Evolutionary conservation across 1,139 yeast genomes (phyloP).

Genomic region (Kodamaea plutei): DNA sequence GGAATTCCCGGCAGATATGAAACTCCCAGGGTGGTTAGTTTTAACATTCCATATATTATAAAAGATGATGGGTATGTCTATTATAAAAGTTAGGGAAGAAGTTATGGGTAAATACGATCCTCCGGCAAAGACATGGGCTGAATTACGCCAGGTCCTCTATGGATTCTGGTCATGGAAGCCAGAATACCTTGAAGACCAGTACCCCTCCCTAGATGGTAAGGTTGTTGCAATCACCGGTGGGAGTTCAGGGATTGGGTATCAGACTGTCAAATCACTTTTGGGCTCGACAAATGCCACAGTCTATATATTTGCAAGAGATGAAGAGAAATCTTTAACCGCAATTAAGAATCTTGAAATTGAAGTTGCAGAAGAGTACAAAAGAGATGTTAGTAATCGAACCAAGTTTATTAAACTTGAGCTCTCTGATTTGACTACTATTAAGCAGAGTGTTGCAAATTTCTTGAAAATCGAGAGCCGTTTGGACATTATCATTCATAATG

Average conservation of each 20-base stretch:
- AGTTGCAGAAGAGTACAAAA: conserved; percentile 9
- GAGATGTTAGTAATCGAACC: conserved; percentile 3
- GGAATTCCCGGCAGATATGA: too few species aligned
- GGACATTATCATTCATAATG: conserved; percentile 47
- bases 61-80: too few species aligned
- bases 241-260: conserved; percentile 19
- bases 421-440: conserved; percentile 40
- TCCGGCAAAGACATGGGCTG: conserved; percentile 1
- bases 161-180: conserved; percentile 6
- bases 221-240: conserved; percentile 22
- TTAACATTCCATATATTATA: too few species aligned
- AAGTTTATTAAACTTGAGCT: conserved; percentile 32
- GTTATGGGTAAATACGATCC: too few species aligned
- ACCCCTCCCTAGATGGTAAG: conserved; percentile 15
- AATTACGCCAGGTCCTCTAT: not conserved
- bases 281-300: conserved; percentile 13
- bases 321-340: conserved; percentile 15
- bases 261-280: conserved; percentile 9
- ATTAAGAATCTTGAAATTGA: conserved; percentile 12
- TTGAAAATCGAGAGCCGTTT: conserved; percentile 21
- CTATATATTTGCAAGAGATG: conserved; percentile 17
- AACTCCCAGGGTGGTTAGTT: too few species aligned
- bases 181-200: conserved; percentile 8
- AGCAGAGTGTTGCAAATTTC: conserved; percentile 34
- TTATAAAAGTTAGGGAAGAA: too few species aligned